Base-by-base conservation (phyloP, 192 early-diverging fungal genomes). In the Bifiguratus adelaidae region DNA sequence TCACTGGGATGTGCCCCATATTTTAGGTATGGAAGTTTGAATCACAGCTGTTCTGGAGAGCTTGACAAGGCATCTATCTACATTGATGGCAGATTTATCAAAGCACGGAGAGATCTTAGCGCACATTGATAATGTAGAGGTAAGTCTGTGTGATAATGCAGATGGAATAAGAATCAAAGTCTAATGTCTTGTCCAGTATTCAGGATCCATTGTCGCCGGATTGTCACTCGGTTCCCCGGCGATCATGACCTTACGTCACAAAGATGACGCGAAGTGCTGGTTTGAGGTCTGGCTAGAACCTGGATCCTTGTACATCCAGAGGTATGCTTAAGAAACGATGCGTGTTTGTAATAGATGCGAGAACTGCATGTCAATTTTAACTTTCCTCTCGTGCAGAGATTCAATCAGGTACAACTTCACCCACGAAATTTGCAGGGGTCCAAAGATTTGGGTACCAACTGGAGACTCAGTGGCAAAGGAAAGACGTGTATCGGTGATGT, bases 61-160 rank as follows among this genome's bases (percentile, higher is more conserved):
- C 26, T 22, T 43, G 32, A 2, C 19, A 2, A 9, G 24, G 8
- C 2, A 30, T 11, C 24, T 15, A n/a, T 1, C 19, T 3, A 36
- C 0, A 30, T 1, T 47, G 4, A 35, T 22, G 13, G 8, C n/a
- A 49, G 89, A 92, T 40, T 63, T 92, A 11, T 74, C 74, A 34
- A 56, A 70, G 2, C 62, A 75, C 2, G 80, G 83, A 27, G 83
- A 82, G 35, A 92, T 92, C 48, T 69, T 75, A 57, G 73, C 81
- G 5, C 89, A 92, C 55, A 77, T 92, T 3, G 89, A 92, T 55
- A 87, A 92, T 48, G 48, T 80, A 7, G 77, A 83, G 23, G 85
- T 82, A 25, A 33, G 6, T 20, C 6, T 38, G 18, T 20, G 15
- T 7, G n/a, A 8, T 36, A 4, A 11, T 4, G 15, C 26, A 12